Evolutionary conservation across 129 eudicot genomes (phyloP).

Genomic region (Lonicera japonica): DNA sequence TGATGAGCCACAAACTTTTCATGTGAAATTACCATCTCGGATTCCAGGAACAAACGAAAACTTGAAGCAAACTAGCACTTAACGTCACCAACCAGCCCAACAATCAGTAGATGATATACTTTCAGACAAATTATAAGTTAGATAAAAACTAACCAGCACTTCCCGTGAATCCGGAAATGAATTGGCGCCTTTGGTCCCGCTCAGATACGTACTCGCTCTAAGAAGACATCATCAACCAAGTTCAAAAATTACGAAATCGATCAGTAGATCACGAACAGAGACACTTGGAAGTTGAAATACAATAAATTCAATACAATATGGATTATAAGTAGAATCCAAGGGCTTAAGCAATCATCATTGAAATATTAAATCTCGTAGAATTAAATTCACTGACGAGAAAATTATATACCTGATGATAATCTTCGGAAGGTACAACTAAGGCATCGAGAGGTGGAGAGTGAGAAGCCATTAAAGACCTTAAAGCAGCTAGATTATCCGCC

Average conservation of each 20-base stretch:
- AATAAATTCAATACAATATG: background rate
- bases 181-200: constrained; percentile 82
- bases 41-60: too few species aligned
- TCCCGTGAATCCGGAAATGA: constrained; percentile 95
- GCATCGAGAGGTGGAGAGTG: constrained; percentile 96
- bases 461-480: constrained; percentile 87
- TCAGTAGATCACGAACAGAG: too few species aligned
- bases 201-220: constrained; percentile 97
- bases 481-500: constrained; percentile 58
- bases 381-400: background rate
- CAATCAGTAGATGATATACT: too few species aligned
- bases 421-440: constrained; percentile 90
- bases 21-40: too few species aligned
- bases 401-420: constrained; percentile 77
- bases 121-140: too few species aligned
- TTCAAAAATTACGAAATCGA: background rate
- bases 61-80: too few species aligned
- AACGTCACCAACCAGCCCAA: too few species aligned
- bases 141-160: constrained; percentile 70
- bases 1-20: too few species aligned
- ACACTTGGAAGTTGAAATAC: background rate
- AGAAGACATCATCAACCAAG: constrained; percentile 11
- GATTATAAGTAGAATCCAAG: background rate
- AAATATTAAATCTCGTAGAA: background rate
- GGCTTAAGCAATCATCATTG: background rate